Conservation (phyloP, 805 yeast genomes). For the Metschnikowia sp. region DNA sequence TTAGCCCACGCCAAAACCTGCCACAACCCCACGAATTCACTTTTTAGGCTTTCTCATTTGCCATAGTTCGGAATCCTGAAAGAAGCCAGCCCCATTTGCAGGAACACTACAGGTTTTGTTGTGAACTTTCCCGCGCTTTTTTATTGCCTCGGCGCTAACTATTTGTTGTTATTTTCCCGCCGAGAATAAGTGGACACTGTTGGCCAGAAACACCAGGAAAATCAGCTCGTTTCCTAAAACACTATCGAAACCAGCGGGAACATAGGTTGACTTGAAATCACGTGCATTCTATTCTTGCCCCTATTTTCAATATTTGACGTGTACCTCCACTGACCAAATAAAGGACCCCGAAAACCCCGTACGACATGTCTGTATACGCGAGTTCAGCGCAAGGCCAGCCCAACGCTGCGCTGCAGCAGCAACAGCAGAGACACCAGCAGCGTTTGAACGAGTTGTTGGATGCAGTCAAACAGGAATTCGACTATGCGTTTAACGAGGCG, state of each 20-base stretch:
- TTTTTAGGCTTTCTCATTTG: no score
- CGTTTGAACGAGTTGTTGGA: slow-evolving; percentile 78
- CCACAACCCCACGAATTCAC: neutral
- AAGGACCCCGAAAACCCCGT: neutral
- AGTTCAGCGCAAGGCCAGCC: slow-evolving; percentile 22
- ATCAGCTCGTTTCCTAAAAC: no score
- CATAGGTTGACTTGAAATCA: no score
- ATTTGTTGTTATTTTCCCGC: neutral
- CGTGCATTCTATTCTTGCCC: no score
- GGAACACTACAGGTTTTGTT: no score
- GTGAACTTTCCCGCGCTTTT: neutral
- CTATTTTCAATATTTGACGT: neutral
- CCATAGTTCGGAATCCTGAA: no score
- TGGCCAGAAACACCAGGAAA: no score
- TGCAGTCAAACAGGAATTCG: slow-evolving; percentile 89
- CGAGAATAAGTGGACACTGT: no score
- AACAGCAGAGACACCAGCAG: slow-evolving; percentile 42
- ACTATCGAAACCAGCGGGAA: no score
- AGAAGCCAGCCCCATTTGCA: no score
- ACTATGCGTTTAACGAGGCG: slow-evolving; percentile 80
- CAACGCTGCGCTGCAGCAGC: slow-evolving; percentile 19
- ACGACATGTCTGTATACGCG: slow-evolving; percentile 19
- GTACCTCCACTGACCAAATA: neutral
- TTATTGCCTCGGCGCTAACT: neutral
- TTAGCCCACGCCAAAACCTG: neutral